These are phyloP conservation scores for Diaporthe eres DNA, from an alignment of 2,329 filamentous ascomycete species.

Conservation along the genomic window DNA sequence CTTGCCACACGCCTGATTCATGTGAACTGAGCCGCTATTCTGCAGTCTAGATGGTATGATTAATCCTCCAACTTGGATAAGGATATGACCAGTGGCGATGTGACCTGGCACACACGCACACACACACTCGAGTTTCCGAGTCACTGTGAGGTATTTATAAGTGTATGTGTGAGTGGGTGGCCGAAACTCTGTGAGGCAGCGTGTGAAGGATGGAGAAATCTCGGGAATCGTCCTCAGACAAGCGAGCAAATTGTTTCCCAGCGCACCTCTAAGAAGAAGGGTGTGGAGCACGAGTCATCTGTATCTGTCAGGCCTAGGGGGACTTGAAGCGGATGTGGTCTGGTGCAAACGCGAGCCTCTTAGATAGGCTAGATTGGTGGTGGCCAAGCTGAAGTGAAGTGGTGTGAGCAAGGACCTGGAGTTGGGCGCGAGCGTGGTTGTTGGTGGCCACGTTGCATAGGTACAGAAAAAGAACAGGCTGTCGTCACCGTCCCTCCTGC, in stretches of 20 bases:
- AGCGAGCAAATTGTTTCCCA: neutral
- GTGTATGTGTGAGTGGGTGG: neutral
- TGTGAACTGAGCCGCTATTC: neutral
- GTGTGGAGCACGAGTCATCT: neutral
- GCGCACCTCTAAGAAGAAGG: neutral
- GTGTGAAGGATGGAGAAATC: neutral
- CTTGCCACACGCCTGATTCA: neutral
- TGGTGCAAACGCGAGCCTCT: neutral
- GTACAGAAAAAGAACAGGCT: neutral
- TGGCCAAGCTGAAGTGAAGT: neutral
- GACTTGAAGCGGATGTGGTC: neutral
- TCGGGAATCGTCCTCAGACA: neutral
- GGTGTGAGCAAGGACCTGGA: neutral
- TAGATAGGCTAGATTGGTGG: neutral
- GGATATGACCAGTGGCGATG: neutral
- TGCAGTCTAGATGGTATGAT: neutral
- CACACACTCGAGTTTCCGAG: neutral
- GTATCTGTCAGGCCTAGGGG: neutral
- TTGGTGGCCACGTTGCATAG: neutral
- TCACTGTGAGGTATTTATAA: neutral
- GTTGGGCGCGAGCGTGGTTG: neutral
- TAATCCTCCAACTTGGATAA: neutral
- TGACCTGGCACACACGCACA: neutral
- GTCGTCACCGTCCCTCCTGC: neutral
- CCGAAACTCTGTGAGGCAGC: neutral